Conservation (phyloP, 192 early-diverging fungal species). For the Backusella tarrabulga region DNA sequence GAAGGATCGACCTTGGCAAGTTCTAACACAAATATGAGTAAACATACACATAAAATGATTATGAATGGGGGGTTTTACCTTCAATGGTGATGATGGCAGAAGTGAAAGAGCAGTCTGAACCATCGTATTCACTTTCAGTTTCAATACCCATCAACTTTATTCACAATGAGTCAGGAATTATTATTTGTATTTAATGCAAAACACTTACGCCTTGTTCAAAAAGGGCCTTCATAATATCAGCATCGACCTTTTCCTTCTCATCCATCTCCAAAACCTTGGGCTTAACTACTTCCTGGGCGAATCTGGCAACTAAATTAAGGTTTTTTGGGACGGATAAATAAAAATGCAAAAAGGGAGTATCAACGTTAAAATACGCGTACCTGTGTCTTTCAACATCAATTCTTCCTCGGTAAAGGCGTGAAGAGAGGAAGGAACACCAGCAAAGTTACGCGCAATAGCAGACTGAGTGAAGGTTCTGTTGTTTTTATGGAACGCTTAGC, state of each 20-base stretch:
- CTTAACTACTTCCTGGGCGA: constrained; percentile 79
- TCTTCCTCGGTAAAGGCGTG: constrained; percentile 88
- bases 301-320: constrained; percentile 65
- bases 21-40: constrained; percentile 46
- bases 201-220: constrained; percentile 85
- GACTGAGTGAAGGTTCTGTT: constrained; percentile 50
- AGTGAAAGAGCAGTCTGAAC: constrained; percentile 78
- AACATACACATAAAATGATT: too few species aligned
- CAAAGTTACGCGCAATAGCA: constrained; percentile 37
- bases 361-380: constrained; percentile 30
- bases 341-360: not conserved
- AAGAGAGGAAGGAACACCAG: constrained; percentile 57
- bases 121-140: constrained; percentile 75
- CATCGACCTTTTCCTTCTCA: constrained; percentile 82
- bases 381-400: constrained; percentile 75
- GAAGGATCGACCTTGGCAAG: constrained; percentile 95
- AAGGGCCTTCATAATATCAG: constrained; percentile 73
- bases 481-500: not conserved
- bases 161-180: not conserved
- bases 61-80: constrained; percentile 31
- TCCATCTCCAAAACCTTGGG: constrained; percentile 92
- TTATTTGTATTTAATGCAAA: not conserved
- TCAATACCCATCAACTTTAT: constrained; percentile 89
- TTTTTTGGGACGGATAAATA: not conserved
- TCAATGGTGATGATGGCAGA: constrained; percentile 86